phyloP scores from a whole-genome alignment of 192 early-diverging fungal species.

The Jimgerdemannia lactiflua region DNA sequence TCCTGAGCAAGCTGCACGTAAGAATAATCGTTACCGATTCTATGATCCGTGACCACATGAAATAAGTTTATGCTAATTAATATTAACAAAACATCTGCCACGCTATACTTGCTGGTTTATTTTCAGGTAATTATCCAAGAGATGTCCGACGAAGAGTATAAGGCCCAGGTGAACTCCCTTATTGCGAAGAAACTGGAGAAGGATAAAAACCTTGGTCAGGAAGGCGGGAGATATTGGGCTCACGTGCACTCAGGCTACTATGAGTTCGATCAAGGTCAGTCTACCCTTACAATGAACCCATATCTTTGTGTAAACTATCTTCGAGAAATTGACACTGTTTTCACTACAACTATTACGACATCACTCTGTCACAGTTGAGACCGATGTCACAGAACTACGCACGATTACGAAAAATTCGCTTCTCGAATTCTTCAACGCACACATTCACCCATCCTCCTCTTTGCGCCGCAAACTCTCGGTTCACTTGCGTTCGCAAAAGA shows the following conservation, averaged over 20 bases:
- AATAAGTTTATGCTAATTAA: not conserved
- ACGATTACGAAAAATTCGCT: conserved; percentile 42
- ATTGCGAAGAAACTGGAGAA: conserved; percentile 76
- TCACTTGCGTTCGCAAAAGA: conserved; percentile 59
- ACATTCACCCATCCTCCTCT: conserved; percentile 51
- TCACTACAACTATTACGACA: not conserved
- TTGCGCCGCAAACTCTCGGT: conserved; percentile 62
- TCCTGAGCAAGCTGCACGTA: conserved; percentile 60
- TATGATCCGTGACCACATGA: too few relatives aligned
- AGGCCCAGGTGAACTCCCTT: conserved; percentile 70
- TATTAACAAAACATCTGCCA: conserved; percentile 5
- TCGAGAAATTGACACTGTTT: not conserved
- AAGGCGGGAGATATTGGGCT: conserved; percentile 70
- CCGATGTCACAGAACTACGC: conserved; percentile 59
- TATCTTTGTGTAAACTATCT: too few relatives aligned
- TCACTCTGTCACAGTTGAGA: conserved; percentile 28
- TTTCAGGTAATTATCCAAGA: conserved; percentile 47
- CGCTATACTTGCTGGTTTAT: not conserved
- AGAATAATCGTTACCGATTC: conserved; percentile 12
- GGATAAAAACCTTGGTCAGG: conserved; percentile 82
- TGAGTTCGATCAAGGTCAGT: conserved; percentile 71
- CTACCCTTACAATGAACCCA: not conserved
- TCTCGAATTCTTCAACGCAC: conserved; percentile 55
- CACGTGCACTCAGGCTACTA: conserved; percentile 80
- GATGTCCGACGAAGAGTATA: conserved; percentile 71